Base-by-base conservation (phyloP, 2,329 filamentous ascomycete species). In the Cordyceps cicadae region DNA sequence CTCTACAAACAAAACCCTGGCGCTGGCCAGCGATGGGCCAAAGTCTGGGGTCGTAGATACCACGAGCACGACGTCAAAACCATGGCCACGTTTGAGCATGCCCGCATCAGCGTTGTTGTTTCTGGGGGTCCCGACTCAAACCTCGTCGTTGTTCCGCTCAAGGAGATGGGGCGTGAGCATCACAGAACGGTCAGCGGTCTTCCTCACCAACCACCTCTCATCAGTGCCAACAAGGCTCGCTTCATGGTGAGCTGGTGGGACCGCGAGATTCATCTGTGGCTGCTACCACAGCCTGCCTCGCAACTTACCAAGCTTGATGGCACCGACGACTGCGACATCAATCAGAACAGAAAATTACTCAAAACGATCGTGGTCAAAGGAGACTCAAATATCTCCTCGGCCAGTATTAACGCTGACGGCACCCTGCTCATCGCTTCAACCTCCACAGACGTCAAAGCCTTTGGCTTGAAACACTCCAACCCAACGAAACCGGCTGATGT, bases 31-130 rank as follows among this genome's bases (percentile, higher is more conserved):
- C 84, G 87, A 70, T 99, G 94, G 94, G 84, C 84, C 62, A 93
- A 94, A 72, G 81, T 90, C n/a, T 89, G 86, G 73, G 91, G 96
- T 70, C 83, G 90, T 66, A 83, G 91, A 69, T 92, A 93, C 70
- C 94, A 99, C 70, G 85, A 88, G 51, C 92, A 97, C 72, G 94
- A 99, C 76, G 92, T 97, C 68, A 97, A 97, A 77, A 85, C 91
- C 1, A 90, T 97, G 85, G 89, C 92, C 39, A 87, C 90, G 0
- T 97, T 93, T 65, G 94, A 99, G 73, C 87, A 87, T 57, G 86
- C 83, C 55, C 85, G 85, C 54, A 84, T 96, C 69, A 97, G 91
- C 69, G 86, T 97, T 60, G 80, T 96, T 12, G 89, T 96, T 17
- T 95, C 93, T 64, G 94, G 94, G 83, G 94, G 92, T 49, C 88